Base-by-base conservation (phyloP, 2,329 filamentous ascomycete species). In the Neospermospora avenae region DNA sequence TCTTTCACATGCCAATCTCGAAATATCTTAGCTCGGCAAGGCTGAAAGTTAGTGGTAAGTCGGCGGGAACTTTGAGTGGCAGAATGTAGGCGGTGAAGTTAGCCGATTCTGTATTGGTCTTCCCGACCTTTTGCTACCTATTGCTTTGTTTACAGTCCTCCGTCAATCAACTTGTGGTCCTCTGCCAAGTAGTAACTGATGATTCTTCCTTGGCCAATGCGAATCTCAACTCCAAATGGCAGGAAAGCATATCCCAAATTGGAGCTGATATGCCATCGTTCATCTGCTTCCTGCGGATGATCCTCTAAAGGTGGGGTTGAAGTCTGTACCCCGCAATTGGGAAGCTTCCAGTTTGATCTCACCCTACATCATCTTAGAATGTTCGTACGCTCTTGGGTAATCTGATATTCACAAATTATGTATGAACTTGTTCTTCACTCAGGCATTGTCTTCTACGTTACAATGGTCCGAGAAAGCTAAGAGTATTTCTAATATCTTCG, bases 271-370 rank as follows among this genome's bases (percentile, higher is more conserved):
- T 22, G 11, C 48, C 48, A 24, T 6, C 6, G 28, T 31, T 51
- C 48, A 22, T 51, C 48, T 51, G 48, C 48, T 34, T 13, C 4
- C n/a, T 51, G 31, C 48, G 31, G 28, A 51, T 51, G 28, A 51
- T 37, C n/a, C 31, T 18, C 16, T 20, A 34, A 35, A 51, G 48
- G 48, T 51, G 48, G 48, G 48, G 48, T 51, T 22, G 28, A 4
- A 18, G n/a, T 49, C 31, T 51, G 48, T 54, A 54, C 51, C 51
- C 51, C 51, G 51, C 51, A 42, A 41, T 54, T 20, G 51, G 34
- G 51, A 25, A 18, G 25, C 35, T 42, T n/a, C n/a, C n/a, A n/a
- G n/a, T n/a, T n/a, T n/a, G n/a, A n/a, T n/a, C n/a, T n/a, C n/a
- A n/a, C n/a, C n/a, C n/a, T 31, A 31, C 28, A 31, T 31, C 28